phyloP scores from a whole-genome alignment of 2,329 filamentous ascomycete species.

The Diaporthe amygdali region DNA sequence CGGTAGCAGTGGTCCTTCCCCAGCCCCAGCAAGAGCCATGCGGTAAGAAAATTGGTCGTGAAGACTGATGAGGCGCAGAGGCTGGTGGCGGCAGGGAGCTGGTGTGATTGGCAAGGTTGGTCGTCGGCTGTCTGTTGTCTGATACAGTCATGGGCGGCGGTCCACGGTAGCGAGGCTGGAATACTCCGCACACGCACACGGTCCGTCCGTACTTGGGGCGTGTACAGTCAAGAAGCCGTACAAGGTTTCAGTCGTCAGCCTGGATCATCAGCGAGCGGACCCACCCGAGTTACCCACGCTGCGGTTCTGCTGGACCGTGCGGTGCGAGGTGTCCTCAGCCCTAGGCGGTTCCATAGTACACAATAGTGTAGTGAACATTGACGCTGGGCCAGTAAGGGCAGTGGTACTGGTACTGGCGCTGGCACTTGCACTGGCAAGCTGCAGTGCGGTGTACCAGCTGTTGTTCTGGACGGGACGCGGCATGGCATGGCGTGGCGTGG shows the following conservation, averaged over 20 bases:
- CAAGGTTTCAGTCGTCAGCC: conserved; percentile 12
- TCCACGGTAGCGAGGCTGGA: not conserved
- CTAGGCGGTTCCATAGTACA: not conserved
- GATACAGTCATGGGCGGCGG: not conserved
- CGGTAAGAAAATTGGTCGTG: not conserved
- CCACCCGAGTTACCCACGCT: conserved; percentile 23
- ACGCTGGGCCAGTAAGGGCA: not conserved
- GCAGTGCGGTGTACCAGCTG: not conserved
- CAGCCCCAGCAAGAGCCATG: not conserved
- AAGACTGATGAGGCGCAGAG: not conserved
- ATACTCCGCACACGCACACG: not conserved
- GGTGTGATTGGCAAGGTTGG: not conserved
- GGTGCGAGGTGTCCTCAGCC: conserved; percentile 18
- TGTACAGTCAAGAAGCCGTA: not conserved
- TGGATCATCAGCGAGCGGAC: conserved; percentile 1
- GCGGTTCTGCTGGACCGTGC: conserved; percentile 23
- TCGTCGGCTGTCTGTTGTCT: not conserved
- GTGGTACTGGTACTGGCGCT: not conserved
- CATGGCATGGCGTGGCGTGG: not conserved
- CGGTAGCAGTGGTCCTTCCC: not conserved
- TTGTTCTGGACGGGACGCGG: not conserved
- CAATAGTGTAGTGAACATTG: not conserved
- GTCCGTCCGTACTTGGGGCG: not conserved
- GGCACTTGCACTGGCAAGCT: not conserved
- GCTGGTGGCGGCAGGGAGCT: not conserved